These are phyloP conservation scores for Pleurotus sapidus DNA, from an alignment of 768 basidiomycete genomes.

Conservation along the genomic window DNA sequence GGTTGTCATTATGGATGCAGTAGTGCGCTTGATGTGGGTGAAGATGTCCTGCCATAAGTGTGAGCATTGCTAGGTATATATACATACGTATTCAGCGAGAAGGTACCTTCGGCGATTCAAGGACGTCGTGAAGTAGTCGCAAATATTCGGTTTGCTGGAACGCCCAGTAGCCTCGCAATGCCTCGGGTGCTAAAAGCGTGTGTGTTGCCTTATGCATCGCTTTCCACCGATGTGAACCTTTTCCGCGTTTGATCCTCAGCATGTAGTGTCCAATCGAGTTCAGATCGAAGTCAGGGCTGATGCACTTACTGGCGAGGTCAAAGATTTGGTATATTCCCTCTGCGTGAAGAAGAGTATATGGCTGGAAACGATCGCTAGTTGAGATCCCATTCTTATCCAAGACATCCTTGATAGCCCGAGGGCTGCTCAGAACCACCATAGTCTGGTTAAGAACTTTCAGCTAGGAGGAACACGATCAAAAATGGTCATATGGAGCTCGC, in stretches of 20 bases:
- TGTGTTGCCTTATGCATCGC: constrained; percentile 12
- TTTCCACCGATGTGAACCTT: constrained; percentile 5
- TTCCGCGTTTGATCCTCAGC: not conserved
- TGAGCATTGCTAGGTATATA: not conserved
- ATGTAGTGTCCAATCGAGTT: not conserved
- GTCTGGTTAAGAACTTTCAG: constrained; percentile 18
- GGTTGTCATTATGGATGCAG: constrained; percentile 9
- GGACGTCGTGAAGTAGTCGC: constrained; percentile 27
- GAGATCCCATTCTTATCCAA: constrained; percentile 18
- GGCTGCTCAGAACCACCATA: constrained; percentile 18
- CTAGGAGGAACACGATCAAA: not conserved
- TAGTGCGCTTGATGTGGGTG: constrained; percentile 8
- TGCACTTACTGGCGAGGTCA: not conserved
- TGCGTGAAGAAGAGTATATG: not conserved
- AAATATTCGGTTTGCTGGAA: constrained; percentile 22
- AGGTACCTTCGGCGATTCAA: constrained; percentile 22
- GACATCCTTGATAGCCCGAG: constrained; percentile 15
- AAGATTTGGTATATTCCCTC: not conserved
- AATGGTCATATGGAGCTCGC: not conserved
- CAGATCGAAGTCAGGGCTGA: not conserved
- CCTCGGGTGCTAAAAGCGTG: constrained; percentile 16
- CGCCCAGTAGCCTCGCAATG: constrained; percentile 14
- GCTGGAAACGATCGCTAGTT: constrained; percentile 11
- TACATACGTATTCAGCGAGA: not conserved
- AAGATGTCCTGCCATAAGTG: constrained; percentile 5